Percentiles rank a stretch among this genome's conserved stretches.
phyloP scores from a whole-genome alignment of 2,329 filamentous ascomycete genomes.

The Penicillium griseofulvum region DNA sequence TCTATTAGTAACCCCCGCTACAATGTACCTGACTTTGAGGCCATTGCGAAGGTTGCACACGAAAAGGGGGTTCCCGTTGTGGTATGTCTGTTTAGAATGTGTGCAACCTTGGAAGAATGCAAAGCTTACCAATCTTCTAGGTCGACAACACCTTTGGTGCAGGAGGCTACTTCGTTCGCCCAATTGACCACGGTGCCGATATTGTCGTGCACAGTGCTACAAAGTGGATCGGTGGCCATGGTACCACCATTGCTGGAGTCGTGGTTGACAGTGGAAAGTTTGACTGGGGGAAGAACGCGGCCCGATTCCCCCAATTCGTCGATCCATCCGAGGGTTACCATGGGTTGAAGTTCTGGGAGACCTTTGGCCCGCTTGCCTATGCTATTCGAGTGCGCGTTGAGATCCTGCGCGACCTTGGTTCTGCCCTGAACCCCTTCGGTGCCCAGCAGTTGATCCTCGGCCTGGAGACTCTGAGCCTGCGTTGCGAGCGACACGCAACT shows the following conservation, averaged over 20 bases:
- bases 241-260: slow-evolving; percentile 84
- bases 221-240: slow-evolving; percentile 96
- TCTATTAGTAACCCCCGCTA: slow-evolving; percentile 92
- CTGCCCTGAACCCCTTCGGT: slow-evolving; percentile 80
- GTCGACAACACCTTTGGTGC: slow-evolving; percentile 96
- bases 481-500: slow-evolving; percentile 79
- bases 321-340: slow-evolving; percentile 86
- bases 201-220: slow-evolving; percentile 93
- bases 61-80: slow-evolving; percentile 65
- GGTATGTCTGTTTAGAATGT: slow-evolving; percentile 33
- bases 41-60: slow-evolving; percentile 77
- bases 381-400: slow-evolving; percentile 85
- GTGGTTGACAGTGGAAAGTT: slow-evolving; percentile 89
- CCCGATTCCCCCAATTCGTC: slow-evolving; percentile 87
- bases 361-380: slow-evolving; percentile 81
- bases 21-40: slow-evolving; percentile 88
- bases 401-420: slow-evolving; percentile 81
- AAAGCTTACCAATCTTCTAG: slow-evolving; percentile 36
- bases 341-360: slow-evolving; percentile 91
- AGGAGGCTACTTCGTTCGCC: slow-evolving; percentile 81
- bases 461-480: slow-evolving; percentile 82
- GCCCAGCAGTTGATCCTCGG: slow-evolving; percentile 90
- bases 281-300: slow-evolving; percentile 81
- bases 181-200: slow-evolving; percentile 86
- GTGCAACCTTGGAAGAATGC: too few relatives aligned